Base-by-base conservation (phyloP, 345 rosid genomes). In the Lepidium didymum region DNA sequence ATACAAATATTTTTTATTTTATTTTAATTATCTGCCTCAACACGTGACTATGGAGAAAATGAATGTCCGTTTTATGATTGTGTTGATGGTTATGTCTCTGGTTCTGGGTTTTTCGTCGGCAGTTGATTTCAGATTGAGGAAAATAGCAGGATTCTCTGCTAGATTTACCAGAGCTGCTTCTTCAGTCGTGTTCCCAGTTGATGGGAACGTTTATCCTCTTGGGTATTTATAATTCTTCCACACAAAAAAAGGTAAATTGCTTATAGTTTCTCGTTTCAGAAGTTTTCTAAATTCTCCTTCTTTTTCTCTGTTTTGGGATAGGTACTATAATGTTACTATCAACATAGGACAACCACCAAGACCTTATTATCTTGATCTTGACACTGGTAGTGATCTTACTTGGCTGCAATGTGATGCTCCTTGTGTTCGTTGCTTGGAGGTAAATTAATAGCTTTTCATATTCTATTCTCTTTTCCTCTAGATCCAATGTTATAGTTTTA, bases 361-460 rank as follows among this genome's bases (percentile, higher is more conserved):
- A 64, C 98, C 98, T 4, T 93, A 90, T 78, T 93, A 81, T 81
- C 90, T 93, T 55, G 97, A 93, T 82, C 81, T 87, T 41, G 97
- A 93, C 45, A 87, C 98, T 1, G 98, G 98, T 42, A 93, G 96
- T 73, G 98, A 93, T 75, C 94, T 93, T 71, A 90, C 97, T 47
- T 90, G 96, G 98, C 97, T 93, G 77, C 98, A 93, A 59, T 93
- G 98, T 37, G 86, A 90, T 77, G 94, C 85, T 38, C 96, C 98
- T 50, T 83, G 91, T 62, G 87, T 68, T 62, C 87, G 45, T 2
- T 88, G 94, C 72, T 49, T 78, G 42, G 84, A 80, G 97, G 76
- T 72, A 64, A 0, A 7, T 13, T 56, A 44, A 52, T 13, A 2
- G 50, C 23, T 50, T 50, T 35, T 10, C 35, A 27, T 5, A 40